Percentiles rank a stretch among this genome's conserved stretches.
Evolutionary conservation across 164 flowering plant genomes (phyloP).

Genomic region (Aristolochia fimbriata): DNA sequence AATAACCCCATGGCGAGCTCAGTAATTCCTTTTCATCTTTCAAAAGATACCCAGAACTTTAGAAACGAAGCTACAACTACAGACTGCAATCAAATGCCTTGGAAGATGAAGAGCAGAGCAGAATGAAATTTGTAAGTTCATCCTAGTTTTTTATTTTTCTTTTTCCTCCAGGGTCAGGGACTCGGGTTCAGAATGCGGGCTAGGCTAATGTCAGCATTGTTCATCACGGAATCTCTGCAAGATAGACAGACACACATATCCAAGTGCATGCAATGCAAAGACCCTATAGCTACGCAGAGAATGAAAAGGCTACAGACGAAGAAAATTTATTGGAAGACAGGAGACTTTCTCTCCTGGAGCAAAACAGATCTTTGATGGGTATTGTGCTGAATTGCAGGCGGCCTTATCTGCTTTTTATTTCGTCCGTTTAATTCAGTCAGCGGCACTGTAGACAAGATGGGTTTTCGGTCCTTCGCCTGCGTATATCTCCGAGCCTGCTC

Average conservation of each 20-base stretch:
- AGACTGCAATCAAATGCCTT: neutral
- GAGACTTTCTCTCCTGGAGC: neutral
- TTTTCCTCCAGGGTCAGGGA: neutral
- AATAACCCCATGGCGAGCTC: neutral
- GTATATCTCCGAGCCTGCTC: too few relatives aligned
- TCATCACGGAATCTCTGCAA: slow-evolving; percentile 1
- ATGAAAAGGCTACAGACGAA: neutral
- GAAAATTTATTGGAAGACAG: neutral
- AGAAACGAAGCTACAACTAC: too few relatives aligned
- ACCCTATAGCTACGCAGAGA: neutral
- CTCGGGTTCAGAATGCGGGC: neutral
- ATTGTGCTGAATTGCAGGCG: neutral
- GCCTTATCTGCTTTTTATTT: too few relatives aligned
- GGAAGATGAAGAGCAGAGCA: neutral
- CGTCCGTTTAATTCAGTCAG: too few relatives aligned
- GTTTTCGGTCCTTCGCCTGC: too few relatives aligned
- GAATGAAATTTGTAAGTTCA: neutral
- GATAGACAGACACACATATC: neutral
- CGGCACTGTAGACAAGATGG: too few relatives aligned
- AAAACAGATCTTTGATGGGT: slow-evolving; percentile 1
- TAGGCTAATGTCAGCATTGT: neutral
- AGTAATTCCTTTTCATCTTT: too few relatives aligned
- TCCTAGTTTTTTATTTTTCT: neutral
- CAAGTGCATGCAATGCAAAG: neutral
- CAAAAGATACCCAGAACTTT: too few relatives aligned